Conservation (phyloP, 2,329 filamentous ascomycete species). For the Epichloe scottii region DNA sequence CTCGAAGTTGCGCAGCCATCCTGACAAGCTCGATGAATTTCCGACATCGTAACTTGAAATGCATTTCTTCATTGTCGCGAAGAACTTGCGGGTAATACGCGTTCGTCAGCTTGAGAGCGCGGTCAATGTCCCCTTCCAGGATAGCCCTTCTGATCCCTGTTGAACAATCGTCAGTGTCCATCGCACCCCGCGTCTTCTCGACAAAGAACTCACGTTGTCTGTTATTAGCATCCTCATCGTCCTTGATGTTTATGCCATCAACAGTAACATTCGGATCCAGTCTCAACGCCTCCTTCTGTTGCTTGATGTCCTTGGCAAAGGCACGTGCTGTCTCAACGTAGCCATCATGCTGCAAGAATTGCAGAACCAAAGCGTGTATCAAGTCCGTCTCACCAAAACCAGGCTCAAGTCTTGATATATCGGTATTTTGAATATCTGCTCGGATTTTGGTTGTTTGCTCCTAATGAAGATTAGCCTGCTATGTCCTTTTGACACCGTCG, state of each 20-base stretch:
- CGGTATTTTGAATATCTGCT: constrained; percentile 44
- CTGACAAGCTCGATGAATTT: constrained; percentile 95
- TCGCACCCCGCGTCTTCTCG: background rate
- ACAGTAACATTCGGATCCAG: constrained; percentile 40
- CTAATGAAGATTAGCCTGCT: constrained; percentile 22
- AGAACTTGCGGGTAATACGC: constrained; percentile 72
- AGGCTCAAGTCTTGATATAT: constrained; percentile 48
- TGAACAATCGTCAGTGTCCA: constrained; percentile 3
- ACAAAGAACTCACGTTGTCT: constrained; percentile 56
- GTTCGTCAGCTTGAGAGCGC: constrained; percentile 70
- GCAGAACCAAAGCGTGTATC: constrained; percentile 67
- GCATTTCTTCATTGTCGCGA: constrained; percentile 66
- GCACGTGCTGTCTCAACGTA: constrained; percentile 87
- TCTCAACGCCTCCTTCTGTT: constrained; percentile 59
- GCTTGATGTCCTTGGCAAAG: constrained; percentile 69
- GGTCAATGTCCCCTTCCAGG: constrained; percentile 83
- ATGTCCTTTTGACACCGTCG: no score
- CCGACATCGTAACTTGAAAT: constrained; percentile 77
- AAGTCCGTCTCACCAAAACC: constrained; percentile 61
- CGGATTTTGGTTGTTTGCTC: constrained; percentile 47
- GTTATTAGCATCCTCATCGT: constrained; percentile 77
- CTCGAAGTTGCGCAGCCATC: constrained; percentile 52
- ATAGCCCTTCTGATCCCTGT: constrained; percentile 77
- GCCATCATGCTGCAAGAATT: constrained; percentile 89
- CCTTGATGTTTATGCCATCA: constrained; percentile 52